phyloP scores from a whole-genome alignment of 2,329 filamentous ascomycete genomes.

The Penicillium sp. region DNA sequence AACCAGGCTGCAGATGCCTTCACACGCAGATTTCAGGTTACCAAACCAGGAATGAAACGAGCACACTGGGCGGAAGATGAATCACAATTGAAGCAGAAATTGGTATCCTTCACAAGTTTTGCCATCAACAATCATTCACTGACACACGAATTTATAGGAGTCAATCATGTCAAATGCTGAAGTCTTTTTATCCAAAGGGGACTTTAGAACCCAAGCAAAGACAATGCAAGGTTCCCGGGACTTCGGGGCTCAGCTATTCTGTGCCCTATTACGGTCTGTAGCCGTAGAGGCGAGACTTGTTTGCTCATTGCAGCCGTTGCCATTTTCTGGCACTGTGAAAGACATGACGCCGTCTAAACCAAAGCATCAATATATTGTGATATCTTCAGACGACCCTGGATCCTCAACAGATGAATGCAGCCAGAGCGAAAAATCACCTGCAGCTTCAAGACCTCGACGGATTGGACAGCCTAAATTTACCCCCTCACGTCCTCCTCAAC shows the following conservation, averaged over 20 bases:
- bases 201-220: slow-evolving; percentile 70
- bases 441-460: slow-evolving; percentile 26
- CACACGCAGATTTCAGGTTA: slow-evolving; percentile 67
- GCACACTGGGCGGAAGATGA: slow-evolving; percentile 72
- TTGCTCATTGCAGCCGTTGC: slow-evolving; percentile 82
- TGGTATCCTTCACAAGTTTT: slow-evolving; percentile 22
- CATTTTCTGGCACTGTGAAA: slow-evolving; percentile 57
- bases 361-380: slow-evolving; percentile 35
- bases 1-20: slow-evolving; percentile 66
- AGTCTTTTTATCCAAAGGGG: slow-evolving; percentile 63
- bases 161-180: slow-evolving; percentile 63
- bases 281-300: slow-evolving; percentile 80
- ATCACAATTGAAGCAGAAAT: slow-evolving; percentile 59
- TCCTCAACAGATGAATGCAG: slow-evolving; percentile 30
- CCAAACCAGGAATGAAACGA: slow-evolving; percentile 65
- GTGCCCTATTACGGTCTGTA: slow-evolving; percentile 77
- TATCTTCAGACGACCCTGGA: slow-evolving; percentile 37
- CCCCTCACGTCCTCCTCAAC: slow-evolving; percentile 20
- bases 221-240: slow-evolving; percentile 79
- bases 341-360: slow-evolving; percentile 44
- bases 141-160: slow-evolving; percentile 44
- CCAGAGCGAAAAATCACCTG: slow-evolving; percentile 11
- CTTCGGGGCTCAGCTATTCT: slow-evolving; percentile 85
- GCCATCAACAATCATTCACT: slow-evolving; percentile 7
- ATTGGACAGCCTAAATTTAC: slow-evolving; percentile 39